Evolutionary conservation across 1,139 yeast genomes (phyloP).

Genomic region (Geotrichum siamense): DNA sequence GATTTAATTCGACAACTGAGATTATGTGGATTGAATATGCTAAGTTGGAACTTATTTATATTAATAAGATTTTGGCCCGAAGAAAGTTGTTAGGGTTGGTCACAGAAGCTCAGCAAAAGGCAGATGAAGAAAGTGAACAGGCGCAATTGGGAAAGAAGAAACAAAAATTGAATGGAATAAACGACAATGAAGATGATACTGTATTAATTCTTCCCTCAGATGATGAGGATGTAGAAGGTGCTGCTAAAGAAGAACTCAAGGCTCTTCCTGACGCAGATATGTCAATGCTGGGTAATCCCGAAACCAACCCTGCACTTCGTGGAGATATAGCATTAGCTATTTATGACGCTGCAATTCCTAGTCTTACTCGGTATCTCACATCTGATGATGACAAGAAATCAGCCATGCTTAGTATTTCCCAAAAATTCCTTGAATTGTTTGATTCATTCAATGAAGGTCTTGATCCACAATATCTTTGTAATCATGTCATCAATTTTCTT

Average conservation of each 20-base stretch:
- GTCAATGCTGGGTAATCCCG: slow-evolving; percentile 77
- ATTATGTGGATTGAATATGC: slow-evolving; percentile 76
- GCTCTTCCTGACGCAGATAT: slow-evolving; percentile 82
- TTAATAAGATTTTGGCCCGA: slow-evolving; percentile 75
- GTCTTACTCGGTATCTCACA: slow-evolving; percentile 13
- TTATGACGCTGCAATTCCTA: slow-evolving; percentile 53
- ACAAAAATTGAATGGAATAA: slow-evolving; percentile 23
- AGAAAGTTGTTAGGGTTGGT: slow-evolving; percentile 73
- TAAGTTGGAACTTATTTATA: slow-evolving; percentile 79
- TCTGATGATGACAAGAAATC: slow-evolving; percentile 11
- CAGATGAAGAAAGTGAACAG: slow-evolving; percentile 43
- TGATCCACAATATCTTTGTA: slow-evolving; percentile 59
- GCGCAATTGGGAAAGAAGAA: slow-evolving; percentile 23
- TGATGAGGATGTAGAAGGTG: slow-evolving; percentile 29
- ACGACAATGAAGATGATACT: slow-evolving; percentile 7
- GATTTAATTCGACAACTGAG: slow-evolving; percentile 70
- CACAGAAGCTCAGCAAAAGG: slow-evolving; percentile 62
- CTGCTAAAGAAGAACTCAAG: slow-evolving; percentile 42
- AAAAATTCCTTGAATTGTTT: slow-evolving; percentile 47
- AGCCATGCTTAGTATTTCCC: slow-evolving; percentile 31
- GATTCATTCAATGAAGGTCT: slow-evolving; percentile 57
- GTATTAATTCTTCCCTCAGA: slow-evolving; percentile 18
- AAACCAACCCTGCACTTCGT: slow-evolving; percentile 79
- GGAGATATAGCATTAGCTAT: slow-evolving; percentile 85
- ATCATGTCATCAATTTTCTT: slow-evolving; percentile 54